These are phyloP conservation scores for Chaetoceros muelleri DNA, from an alignment of 108 stramenopile genomes.

Conservation along the genomic window DNA sequence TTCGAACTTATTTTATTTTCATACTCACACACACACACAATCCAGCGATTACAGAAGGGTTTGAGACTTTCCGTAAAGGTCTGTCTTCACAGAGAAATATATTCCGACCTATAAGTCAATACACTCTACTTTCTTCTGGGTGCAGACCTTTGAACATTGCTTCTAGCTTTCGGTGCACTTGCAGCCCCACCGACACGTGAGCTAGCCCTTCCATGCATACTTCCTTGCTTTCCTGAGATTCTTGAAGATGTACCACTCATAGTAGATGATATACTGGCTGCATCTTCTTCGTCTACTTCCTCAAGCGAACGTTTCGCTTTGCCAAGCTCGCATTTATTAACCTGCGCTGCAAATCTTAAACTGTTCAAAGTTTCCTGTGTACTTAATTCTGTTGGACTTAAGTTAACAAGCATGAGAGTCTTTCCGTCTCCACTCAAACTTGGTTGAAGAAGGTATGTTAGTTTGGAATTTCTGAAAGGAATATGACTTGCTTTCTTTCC, in stretches of 20 bases:
- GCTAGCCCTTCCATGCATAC: not conserved
- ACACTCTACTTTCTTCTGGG: too few relatives aligned
- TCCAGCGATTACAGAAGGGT: too few relatives aligned
- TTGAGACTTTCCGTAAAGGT: too few relatives aligned
- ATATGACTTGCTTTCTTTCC: slow-evolving; percentile 20
- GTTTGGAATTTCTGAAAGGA: slow-evolving; percentile 85
- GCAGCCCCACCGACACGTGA: not conserved
- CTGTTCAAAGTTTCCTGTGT: slow-evolving; percentile 74
- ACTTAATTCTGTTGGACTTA: slow-evolving; percentile 59
- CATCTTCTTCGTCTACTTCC: not conserved
- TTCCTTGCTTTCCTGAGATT: not conserved
- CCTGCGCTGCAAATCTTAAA: slow-evolving; percentile 67
- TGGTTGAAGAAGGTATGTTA: slow-evolving; percentile 82
- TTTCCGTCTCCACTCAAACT: slow-evolving; percentile 85
- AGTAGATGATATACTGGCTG: not conserved
- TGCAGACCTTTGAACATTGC: too few relatives aligned
- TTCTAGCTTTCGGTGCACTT: too few relatives aligned
- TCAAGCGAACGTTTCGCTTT: slow-evolving; percentile 5
- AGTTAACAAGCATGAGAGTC: slow-evolving; percentile 89
- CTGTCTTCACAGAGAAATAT: too few relatives aligned
- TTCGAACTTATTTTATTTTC: too few relatives aligned
- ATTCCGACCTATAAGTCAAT: too few relatives aligned
- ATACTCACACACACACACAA: too few relatives aligned
- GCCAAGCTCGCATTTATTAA: slow-evolving; percentile 40
- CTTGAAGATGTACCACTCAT: not conserved